phyloP scores from a whole-genome alignment of 1,284 basidiomycete genomes.

The Pascua sp. region DNA sequence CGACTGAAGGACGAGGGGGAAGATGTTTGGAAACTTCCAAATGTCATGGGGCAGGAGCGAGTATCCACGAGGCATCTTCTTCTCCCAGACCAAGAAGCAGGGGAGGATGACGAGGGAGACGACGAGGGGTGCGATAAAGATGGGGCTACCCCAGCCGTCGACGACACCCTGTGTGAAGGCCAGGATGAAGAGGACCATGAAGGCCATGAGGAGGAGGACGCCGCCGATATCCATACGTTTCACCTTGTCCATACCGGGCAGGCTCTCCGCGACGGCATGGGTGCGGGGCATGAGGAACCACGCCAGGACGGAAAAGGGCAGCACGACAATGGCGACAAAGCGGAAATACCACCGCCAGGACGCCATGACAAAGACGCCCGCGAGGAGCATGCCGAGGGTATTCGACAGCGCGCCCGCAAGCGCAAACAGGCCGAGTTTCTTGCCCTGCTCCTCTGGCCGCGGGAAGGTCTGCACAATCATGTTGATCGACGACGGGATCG shows the following conservation, averaged over 20 bases:
- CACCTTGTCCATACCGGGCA: conserved; percentile 37
- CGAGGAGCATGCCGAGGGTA: conserved; percentile 31
- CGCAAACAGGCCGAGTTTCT: conserved; percentile 43
- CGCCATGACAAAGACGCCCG: conserved; percentile 43
- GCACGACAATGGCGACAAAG: conserved; percentile 36
- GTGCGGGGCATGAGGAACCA: conserved; percentile 42
- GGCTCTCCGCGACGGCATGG: conserved; percentile 38
- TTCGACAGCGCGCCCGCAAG: conserved; percentile 41
- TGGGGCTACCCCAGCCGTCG: conserved; percentile 39
- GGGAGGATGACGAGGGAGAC: conserved; percentile 21
- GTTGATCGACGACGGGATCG: conserved; percentile 45
- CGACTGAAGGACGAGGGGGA: conserved; percentile 42
- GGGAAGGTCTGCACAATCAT: conserved; percentile 48
- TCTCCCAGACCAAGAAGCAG: conserved; percentile 30
- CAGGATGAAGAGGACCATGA: conserved; percentile 45
- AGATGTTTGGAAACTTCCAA: conserved; percentile 46
- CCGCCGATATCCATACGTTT: conserved; percentile 48
- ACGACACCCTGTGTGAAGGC: conserved; percentile 41
- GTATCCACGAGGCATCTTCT: conserved; percentile 34
- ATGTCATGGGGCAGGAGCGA: conserved; percentile 44
- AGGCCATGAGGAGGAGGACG: conserved; percentile 34
- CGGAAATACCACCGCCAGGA: conserved; percentile 48
- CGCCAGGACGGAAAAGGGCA: conserved; percentile 34
- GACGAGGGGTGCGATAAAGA: conserved; percentile 45
- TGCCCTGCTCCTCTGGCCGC: conserved; percentile 37